A percentile compares a stretch with the other conserved stretches of the same genome.
Evolutionary conservation across 2,329 filamentous ascomycete genomes (phyloP).

Genomic region (Colletotrichum agaves): DNA sequence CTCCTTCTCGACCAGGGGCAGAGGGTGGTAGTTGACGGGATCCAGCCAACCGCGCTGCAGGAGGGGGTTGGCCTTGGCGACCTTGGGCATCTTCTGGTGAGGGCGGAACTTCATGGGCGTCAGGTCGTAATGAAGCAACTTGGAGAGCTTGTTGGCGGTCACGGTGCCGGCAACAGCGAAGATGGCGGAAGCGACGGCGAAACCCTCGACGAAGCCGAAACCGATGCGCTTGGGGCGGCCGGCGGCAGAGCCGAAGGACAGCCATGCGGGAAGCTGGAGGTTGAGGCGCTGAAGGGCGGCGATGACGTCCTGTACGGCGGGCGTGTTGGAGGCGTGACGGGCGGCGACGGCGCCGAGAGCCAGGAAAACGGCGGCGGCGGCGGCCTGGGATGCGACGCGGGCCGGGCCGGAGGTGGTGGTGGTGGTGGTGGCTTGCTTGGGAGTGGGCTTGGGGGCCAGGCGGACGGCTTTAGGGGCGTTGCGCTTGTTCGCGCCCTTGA

Average conservation of each 20-base stretch:
- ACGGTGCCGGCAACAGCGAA: conserved; percentile 47
- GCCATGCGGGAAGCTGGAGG: conserved; percentile 30
- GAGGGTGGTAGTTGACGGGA: conserved; percentile 56
- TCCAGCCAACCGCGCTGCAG: conserved; percentile 60
- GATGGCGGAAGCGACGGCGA: conserved; percentile 49
- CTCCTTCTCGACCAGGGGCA: conserved; percentile 56
- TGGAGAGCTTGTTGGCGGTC: conserved; percentile 44
- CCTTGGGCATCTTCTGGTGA: conserved; percentile 53
- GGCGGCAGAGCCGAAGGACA: conserved; percentile 10
- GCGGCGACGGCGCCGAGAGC: conserved; percentile 39
- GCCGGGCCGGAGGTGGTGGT: conserved; percentile 21
- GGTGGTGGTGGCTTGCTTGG: background rate
- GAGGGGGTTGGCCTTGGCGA: conserved; percentile 51
- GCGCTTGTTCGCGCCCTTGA: conserved; percentile 45
- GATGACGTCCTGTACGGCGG: conserved; percentile 32
- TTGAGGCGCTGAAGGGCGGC: conserved; percentile 35
- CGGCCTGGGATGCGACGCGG: conserved; percentile 31
- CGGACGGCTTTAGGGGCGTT: conserved; percentile 41
- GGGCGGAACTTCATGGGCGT: conserved; percentile 49
- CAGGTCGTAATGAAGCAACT: conserved; percentile 46
- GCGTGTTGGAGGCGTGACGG: conserved; percentile 38
- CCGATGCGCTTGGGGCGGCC: conserved; percentile 37
- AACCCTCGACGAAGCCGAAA: conserved; percentile 49
- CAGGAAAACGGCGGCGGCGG: conserved; percentile 39
- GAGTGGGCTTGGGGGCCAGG: conserved; percentile 36